Percentiles rank a stretch among this genome's conserved stretches.
Evolutionary conservation across 2,329 filamentous ascomycete species (phyloP).

Genomic region (Cytospora mali): DNA sequence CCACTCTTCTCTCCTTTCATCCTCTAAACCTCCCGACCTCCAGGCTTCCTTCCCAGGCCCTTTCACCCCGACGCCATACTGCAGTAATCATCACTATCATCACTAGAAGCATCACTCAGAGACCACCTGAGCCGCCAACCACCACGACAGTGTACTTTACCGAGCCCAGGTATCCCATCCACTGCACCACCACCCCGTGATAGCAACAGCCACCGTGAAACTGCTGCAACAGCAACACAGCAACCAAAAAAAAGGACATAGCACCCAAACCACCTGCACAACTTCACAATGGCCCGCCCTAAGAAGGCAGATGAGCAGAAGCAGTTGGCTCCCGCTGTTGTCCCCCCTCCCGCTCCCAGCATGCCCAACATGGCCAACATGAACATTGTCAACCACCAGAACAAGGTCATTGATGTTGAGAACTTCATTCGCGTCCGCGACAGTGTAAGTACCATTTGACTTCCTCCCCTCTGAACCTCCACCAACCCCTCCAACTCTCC

Average conservation of each 20-base stretch:
- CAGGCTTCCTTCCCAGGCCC: conserved; percentile 21
- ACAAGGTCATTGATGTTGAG: conserved; percentile 64
- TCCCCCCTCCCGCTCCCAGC: conserved; percentile 20
- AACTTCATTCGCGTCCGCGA: conserved; percentile 81
- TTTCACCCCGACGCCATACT: conserved; percentile 17
- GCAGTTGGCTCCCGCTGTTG: conserved; percentile 23
- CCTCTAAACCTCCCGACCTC: conserved; percentile 23
- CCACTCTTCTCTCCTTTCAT: conserved; percentile 24
- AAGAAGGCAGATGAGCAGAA: conserved; percentile 41
- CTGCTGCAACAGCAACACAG: neutral
- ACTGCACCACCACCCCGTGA: neutral
- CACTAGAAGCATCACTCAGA: conserved; percentile 19
- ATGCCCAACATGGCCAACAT: conserved; percentile 10
- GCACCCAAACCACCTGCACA: conserved; percentile 21
- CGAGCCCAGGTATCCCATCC: neutral
- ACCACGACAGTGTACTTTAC: conserved; percentile 5
- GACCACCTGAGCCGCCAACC: conserved; percentile 1
- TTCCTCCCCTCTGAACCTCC: conserved; percentile 18
- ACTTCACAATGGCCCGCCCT: conserved; percentile 42
- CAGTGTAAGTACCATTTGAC: conserved; percentile 62
- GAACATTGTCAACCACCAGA: conserved; percentile 21
- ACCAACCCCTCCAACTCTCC: neutral
- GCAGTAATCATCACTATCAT: conserved; percentile 9
- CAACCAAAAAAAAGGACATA: conserved; percentile 5
- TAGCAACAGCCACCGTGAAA: neutral